Base-by-base conservation (phyloP, 2,329 filamentous ascomycete species). In the Amylocarpus encephaloides region DNA sequence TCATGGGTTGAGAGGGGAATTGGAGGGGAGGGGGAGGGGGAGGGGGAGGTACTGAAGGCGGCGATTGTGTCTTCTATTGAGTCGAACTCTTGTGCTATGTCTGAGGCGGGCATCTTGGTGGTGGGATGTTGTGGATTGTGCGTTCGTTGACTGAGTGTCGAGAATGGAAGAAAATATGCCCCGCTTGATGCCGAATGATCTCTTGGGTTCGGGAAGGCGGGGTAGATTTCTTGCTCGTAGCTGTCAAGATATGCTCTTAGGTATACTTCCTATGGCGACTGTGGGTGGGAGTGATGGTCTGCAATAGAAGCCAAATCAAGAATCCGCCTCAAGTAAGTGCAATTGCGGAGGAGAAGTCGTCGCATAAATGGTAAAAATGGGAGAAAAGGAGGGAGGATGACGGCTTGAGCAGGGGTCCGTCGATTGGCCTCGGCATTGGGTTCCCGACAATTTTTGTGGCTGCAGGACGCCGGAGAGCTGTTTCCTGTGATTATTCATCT, bases 11-110 rank as follows among this genome's bases (percentile, higher is more conserved):
- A 32, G 2, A 58, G 29, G 30, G 11, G 35, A 5, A 29, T 32
- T 34, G 34, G 34, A 43, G 5, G 18, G 12, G 1, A 30, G 26
- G 30, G 52, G 40, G 39, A 35, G 6, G 19, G 34, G 34, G 15
- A 16, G 30, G 36, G 48, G 43, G 43, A 68, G 79, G 54, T 73
- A 85, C 82, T 76, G 70, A 84, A 85, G 50, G 81, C 79, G 62
- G 77, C 71, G 59, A 85, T 77, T 52, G 78, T 73, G 59, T 83
- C 80, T 48, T 81, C 78, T 69, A 85, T 85, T 49, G 75, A 76
- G 71, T 84, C 77, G 68, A 85, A 85, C 65, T 77, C 71, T 59
- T 58, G 53, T 16, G 59, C 57, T 40, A 62, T 48, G 5, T 58
- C 57, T 47, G 62, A 55, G 34, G 59, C 58, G 51, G 64, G 64